Percentiles rank a stretch among this genome's conserved stretches.
Evolutionary conservation across 768 basidiomycete genomes (phyloP).

Genomic region (Leccinum variicolor): DNA sequence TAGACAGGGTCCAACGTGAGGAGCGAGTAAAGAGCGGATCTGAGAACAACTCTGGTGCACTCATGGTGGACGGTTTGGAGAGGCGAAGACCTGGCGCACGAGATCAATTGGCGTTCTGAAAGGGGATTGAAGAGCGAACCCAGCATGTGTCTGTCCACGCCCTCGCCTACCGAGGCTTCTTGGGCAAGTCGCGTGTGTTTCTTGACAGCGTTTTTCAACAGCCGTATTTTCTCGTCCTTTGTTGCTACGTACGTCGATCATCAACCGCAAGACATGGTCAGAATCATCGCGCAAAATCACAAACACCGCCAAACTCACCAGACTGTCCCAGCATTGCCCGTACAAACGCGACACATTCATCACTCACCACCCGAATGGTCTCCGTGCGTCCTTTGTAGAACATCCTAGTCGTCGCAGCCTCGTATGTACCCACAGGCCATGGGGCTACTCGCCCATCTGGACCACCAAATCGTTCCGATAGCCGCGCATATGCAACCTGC

Average conservation of each 20-base stretch:
- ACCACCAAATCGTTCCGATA: conserved; percentile 39
- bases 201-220: conserved; percentile 60
- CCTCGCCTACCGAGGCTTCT: conserved; percentile 61
- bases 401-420: conserved; percentile 86
- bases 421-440: conserved; percentile 81
- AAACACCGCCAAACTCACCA: conserved; percentile 20
- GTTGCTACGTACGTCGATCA: conserved; percentile 11
- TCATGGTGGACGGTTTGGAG: conserved; percentile 57
- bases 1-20: conserved; percentile 85
- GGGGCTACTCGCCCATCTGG: conserved; percentile 26
- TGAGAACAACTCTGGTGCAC: conserved; percentile 63
- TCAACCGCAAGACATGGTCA: background rate
- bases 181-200: conserved; percentile 66
- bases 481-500: conserved; percentile 82
- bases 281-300: background rate
- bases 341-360: conserved; percentile 77
- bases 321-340: conserved; percentile 60
- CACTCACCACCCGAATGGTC: conserved; percentile 81
- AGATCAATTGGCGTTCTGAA: background rate
- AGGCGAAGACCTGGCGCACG: conserved; percentile 61
- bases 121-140: conserved; percentile 42
- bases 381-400: conserved; percentile 92
- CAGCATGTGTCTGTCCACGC: conserved; percentile 85
- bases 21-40: conserved; percentile 74
- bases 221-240: conserved; percentile 41